Evolutionary conservation across 345 rosid genomes (phyloP).

Genomic region (Chamaenerion angustifolium): DNA sequence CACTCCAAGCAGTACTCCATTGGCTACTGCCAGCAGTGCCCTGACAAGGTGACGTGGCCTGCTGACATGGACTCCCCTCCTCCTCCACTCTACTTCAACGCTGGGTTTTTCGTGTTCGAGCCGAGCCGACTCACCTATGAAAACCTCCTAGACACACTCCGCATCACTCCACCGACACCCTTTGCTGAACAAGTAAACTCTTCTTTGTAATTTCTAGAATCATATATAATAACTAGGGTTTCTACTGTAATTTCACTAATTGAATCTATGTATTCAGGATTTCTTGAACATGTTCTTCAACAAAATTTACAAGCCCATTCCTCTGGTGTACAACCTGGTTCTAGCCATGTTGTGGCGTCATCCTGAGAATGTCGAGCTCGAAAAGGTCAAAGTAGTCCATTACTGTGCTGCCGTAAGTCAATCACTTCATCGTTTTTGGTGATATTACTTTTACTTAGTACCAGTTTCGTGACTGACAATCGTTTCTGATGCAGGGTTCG

Average conservation of each 20-base stretch:
- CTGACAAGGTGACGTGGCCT: constrained; percentile 4
- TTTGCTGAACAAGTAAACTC: constrained; percentile 3
- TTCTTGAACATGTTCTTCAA: constrained; percentile 66
- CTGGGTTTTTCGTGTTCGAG: constrained; percentile 7
- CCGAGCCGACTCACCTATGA: constrained; percentile 4
- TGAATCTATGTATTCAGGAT: constrained; percentile 34
- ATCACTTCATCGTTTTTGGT: no score
- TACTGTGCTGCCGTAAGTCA: constrained; percentile 73
- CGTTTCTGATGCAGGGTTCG: constrained; percentile 33
- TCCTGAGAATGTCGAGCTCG: constrained; percentile 61
- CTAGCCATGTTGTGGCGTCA: constrained; percentile 92
- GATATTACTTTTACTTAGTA: no score
- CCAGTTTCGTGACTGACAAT: no score
- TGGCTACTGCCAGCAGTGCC: constrained; percentile 9
- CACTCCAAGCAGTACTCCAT: constrained; percentile 6
- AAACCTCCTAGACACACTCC: constrained; percentile 2
- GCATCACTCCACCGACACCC: constrained; percentile 5
- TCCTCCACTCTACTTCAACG: constrained; percentile 5
- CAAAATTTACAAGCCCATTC: constrained; percentile 54
- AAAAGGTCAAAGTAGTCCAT: constrained; percentile 58
- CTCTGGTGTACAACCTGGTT: constrained; percentile 53
- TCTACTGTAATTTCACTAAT: no score
- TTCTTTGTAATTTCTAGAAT: background rate
- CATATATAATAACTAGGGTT: no score
- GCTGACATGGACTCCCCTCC: constrained; percentile 7